phyloP scores from a whole-genome alignment of 768 basidiomycete genomes.

The Mycena galericulata region DNA sequence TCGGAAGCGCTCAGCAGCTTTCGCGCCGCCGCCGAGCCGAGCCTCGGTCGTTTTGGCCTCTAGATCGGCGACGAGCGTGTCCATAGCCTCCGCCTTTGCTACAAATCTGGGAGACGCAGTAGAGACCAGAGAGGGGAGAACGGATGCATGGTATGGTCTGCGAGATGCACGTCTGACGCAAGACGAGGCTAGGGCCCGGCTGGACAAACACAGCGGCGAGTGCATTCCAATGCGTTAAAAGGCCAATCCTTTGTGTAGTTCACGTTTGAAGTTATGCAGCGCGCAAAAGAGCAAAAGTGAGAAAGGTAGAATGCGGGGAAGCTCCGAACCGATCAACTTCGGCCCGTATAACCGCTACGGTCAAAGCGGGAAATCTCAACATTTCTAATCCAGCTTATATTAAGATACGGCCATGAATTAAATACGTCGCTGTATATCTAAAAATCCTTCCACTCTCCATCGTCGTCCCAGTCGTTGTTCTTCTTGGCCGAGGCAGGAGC shows the following conservation, averaged over 20 bases:
- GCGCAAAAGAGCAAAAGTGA: not conserved
- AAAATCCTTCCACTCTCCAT: slow-evolving; percentile 81
- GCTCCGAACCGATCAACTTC: slow-evolving; percentile 23
- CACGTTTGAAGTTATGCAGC: not conserved
- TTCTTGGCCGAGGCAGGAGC: slow-evolving; percentile 46
- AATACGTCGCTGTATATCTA: slow-evolving; percentile 41
- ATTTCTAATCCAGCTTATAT: too few species aligned
- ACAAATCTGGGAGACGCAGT: slow-evolving; percentile 78
- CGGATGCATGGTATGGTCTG: slow-evolving; percentile 73
- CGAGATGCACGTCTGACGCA: slow-evolving; percentile 33
- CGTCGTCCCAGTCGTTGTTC: slow-evolving; percentile 71
- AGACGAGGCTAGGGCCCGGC: not conserved
- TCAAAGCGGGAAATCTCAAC: slow-evolving; percentile 10
- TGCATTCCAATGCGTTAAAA: not conserved
- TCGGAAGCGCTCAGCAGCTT: slow-evolving; percentile 80
- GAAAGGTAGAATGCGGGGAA: slow-evolving; percentile 12
- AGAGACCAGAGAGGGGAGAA: slow-evolving; percentile 80
- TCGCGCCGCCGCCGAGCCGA: slow-evolving; percentile 79
- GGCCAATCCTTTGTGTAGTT: not conserved
- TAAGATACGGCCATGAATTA: slow-evolving; percentile 19
- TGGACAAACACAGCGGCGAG: slow-evolving; percentile 5
- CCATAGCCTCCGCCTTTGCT: slow-evolving; percentile 76
- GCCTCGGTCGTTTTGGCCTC: slow-evolving; percentile 69
- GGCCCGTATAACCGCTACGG: slow-evolving; percentile 2
- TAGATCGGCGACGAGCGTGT: slow-evolving; percentile 72